Conservation (phyloP, 768 basidiomycete genomes). For the Podaxis sp. region DNA sequence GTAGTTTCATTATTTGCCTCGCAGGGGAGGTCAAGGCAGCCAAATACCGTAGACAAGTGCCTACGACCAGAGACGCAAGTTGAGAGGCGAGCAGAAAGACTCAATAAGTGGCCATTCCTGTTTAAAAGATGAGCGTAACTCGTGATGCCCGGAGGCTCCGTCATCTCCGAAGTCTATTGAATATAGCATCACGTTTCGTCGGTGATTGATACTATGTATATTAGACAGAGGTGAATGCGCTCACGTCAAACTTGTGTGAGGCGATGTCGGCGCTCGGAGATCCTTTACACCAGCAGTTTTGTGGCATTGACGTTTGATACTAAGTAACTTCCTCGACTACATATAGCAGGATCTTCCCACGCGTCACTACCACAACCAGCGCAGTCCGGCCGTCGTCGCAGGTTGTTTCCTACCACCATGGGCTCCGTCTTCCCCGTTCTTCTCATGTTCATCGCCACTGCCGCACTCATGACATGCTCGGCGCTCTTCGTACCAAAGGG, state of each 20-base stretch:
- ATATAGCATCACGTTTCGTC: too few relatives aligned
- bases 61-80: not conserved
- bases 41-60: not conserved
- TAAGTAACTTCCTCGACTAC: too few relatives aligned
- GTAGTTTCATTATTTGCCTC: not conserved
- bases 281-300: too few relatives aligned
- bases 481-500: constrained; percentile 83
- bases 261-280: too few relatives aligned
- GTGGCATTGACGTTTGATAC: too few relatives aligned
- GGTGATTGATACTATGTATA: too few relatives aligned
- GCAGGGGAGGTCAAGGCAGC: not conserved
- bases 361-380: not conserved
- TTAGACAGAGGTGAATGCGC: too few relatives aligned
- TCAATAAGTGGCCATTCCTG: not conserved
- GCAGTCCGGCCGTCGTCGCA: not conserved
- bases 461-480: constrained; percentile 59
- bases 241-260: too few relatives aligned
- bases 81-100: not conserved
- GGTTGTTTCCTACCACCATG: constrained; percentile 40
- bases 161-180: not conserved
- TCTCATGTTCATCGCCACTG: constrained; percentile 61
- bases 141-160: not conserved
- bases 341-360: not conserved
- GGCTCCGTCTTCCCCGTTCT: constrained; percentile 69
- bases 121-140: not conserved